These are phyloP conservation scores for Digitaria exilis DNA, from an alignment of 202 grass and related monocot genomes.

Conservation along the genomic window DNA sequence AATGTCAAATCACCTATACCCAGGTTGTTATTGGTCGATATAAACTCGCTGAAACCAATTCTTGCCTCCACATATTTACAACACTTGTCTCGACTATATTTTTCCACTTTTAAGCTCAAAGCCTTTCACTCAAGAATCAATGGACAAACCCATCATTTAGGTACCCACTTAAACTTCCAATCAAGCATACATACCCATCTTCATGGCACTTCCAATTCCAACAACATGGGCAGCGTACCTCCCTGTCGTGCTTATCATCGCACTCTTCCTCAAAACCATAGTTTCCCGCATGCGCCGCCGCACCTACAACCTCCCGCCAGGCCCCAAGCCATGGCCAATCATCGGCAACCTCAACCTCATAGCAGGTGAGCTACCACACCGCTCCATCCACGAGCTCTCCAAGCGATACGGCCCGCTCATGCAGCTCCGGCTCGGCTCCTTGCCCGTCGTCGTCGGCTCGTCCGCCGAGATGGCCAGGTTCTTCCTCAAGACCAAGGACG, in stretches of 20 bases:
- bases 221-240: constrained; percentile 16
- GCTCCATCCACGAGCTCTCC: constrained; percentile 64
- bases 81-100: too few relatives aligned
- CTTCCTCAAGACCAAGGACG: constrained; percentile 88
- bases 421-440: constrained; percentile 68
- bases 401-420: constrained; percentile 59
- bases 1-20: too few relatives aligned
- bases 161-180: background rate
- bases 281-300: background rate
- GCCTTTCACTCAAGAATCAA: background rate
- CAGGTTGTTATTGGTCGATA: too few relatives aligned
- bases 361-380: constrained; percentile 63
- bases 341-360: constrained; percentile 93
- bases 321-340: constrained; percentile 71
- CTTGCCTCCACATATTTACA: too few relatives aligned
- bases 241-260: constrained; percentile 1
- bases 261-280: constrained; percentile 32
- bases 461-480: constrained; percentile 69
- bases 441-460: constrained; percentile 67
- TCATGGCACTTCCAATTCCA: constrained; percentile 56
- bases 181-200: background rate
- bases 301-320: constrained; percentile 65
- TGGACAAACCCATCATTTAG: background rate
- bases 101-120: too few relatives aligned
- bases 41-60: too few relatives aligned